phyloP scores from a whole-genome alignment of 2,329 filamentous ascomycete genomes.

The Pseudogymnoascus sp. region DNA sequence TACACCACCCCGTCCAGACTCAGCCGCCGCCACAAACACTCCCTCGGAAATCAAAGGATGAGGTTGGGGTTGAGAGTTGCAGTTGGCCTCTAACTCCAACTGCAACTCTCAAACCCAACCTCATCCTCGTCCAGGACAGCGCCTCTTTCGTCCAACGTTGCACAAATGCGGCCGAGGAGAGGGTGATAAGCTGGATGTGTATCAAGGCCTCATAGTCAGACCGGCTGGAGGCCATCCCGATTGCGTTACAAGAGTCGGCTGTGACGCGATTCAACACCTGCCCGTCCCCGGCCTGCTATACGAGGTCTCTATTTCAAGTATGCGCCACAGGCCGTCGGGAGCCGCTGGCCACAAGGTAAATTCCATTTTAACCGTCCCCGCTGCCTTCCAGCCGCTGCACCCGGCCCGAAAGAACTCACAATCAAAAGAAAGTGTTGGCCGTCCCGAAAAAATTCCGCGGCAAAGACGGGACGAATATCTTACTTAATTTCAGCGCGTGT shows the following conservation, averaged over 20 bases:
- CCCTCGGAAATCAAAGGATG: not conserved
- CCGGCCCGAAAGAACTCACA: not conserved
- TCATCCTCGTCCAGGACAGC: not conserved
- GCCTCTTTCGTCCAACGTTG: not conserved
- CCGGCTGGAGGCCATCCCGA: not conserved
- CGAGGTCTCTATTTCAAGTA: not conserved
- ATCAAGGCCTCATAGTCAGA: not conserved
- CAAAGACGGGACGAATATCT: not conserved
- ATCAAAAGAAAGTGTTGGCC: not conserved
- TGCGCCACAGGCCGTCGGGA: not conserved
- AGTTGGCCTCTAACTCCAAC: not conserved
- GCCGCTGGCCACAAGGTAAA: not conserved
- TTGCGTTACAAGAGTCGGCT: not conserved
- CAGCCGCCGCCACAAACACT: not conserved
- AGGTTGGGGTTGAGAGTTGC: no score
- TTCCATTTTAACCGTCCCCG: not conserved
- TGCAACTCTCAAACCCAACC: not conserved
- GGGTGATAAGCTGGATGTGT: not conserved
- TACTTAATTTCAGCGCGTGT: not conserved
- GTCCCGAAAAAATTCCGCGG: not conserved
- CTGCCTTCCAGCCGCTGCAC: not conserved
- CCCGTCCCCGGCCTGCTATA: not conserved
- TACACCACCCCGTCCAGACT: not conserved
- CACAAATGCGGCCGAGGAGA: not conserved
- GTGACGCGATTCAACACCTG: not conserved